Percentiles rank a stretch among this genome's conserved stretches.
phyloP scores from a whole-genome alignment of 345 rosid genomes.

The Brassica cretica region DNA sequence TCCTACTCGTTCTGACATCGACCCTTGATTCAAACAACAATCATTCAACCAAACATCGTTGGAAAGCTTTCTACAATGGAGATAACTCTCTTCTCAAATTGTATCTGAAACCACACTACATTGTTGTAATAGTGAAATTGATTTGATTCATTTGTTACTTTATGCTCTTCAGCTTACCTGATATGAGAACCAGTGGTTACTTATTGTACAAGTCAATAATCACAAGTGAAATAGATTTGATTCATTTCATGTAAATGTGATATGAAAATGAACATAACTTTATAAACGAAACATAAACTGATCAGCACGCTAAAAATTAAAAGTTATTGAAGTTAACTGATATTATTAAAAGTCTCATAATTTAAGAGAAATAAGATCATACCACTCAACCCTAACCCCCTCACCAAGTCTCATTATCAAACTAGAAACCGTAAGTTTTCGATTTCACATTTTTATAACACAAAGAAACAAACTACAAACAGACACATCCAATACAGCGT shows the following conservation, averaged over 20 bases:
- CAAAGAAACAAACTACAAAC: conserved; percentile 40
- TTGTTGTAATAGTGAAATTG: conserved; percentile 22
- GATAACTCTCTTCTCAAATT: not conserved
- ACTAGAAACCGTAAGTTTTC: conserved; percentile 29
- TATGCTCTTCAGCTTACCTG: not conserved
- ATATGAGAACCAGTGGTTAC: not conserved
- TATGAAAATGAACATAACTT: not conserved
- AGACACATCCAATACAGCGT: conserved; percentile 29
- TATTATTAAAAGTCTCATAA: not conserved
- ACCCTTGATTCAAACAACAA: conserved; percentile 41
- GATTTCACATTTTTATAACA: conserved; percentile 31
- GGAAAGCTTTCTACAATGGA: no score
- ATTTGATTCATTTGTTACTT: conserved; percentile 20
- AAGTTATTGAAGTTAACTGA: not conserved
- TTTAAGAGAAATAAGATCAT: conserved; percentile 28
- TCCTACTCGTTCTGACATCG: conserved; percentile 59
- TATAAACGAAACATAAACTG: not conserved
- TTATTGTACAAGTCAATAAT: not conserved
- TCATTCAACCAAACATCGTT: not conserved
- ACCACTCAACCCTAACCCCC: conserved; percentile 11
- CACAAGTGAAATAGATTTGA: not conserved
- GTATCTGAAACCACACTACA: not conserved
- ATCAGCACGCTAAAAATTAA: not conserved
- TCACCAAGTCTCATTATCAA: conserved; percentile 25
- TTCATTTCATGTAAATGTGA: no score